Base-by-base conservation (phyloP, 768 basidiomycete species). In the Naganishia randhawae region DNA sequence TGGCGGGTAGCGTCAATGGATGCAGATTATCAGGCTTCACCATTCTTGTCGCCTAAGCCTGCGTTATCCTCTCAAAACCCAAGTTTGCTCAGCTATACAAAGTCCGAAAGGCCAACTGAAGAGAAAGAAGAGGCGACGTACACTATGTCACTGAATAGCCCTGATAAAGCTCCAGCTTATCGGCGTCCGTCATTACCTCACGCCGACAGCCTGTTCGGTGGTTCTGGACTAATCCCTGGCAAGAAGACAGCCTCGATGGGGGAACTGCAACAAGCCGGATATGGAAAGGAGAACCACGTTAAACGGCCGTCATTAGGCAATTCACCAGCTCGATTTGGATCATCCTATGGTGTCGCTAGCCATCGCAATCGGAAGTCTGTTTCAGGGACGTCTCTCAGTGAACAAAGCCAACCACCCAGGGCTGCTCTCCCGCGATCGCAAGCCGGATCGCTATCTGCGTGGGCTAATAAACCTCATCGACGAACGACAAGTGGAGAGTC, bases 401-500 rank as follows among this genome's bases (percentile, higher is more conserved):
- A 61, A 14, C n/a, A 39, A 39, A 61, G 57, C 27, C 57, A 61
- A 29, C 2, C 41, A 25, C 57, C 57, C 9, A 61, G 57, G 37
- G 57, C 57, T 37, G 41, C 57, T 25, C 57, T 61, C 6, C 57
- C 57, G 3, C 57, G 57, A 3, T 61, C 57, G 16, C 57, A 61
- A 4, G 57, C 57, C 22, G 57, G 57, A 14, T 33, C 57, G 29
- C 37, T 61, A 16, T 39, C 35, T 29, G 57, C 35, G 27, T 61
- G 57, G 57, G 57, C 35, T 1, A 54, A 51, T 31, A 50, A 55
- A 42, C 66, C 66, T 31, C 66, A 67, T 50, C 37, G 66, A 1
- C 53, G 55, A 17, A 67, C 66, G 7, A 67, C 45, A 32, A 67
- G 68, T 57, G 41, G 8, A 75, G 75, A 39, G 54, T 71, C 32